phyloP scores from a whole-genome alignment of 225 moss, liverwort and hornwort species.

The Physcomitrellopsis africana region DNA sequence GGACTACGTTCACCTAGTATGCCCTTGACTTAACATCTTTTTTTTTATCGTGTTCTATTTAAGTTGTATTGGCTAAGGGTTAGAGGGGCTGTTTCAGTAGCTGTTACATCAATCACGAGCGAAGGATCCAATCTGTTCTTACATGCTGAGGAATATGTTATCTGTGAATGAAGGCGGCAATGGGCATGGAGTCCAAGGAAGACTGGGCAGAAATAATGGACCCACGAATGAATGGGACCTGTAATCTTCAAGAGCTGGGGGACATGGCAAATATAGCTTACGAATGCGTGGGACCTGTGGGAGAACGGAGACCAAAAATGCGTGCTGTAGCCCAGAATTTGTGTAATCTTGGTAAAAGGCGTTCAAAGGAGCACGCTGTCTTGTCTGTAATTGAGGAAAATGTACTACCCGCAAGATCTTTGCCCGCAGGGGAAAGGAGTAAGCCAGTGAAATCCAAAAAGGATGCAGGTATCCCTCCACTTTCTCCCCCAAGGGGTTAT shows the following conservation, averaged over 20 bases:
- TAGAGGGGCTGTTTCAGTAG: background rate
- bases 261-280: constrained; percentile 93
- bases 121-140: background rate
- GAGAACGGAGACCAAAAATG: constrained; percentile 51
- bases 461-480: constrained; percentile 9
- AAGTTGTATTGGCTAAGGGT: background rate
- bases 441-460: constrained; percentile 28
- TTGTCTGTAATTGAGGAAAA: constrained; percentile 51
- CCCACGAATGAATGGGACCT: constrained; percentile 75
- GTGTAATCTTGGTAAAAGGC: constrained; percentile 41
- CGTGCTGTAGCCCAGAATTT: constrained; percentile 52
- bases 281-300: constrained; percentile 67
- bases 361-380: constrained; percentile 26
- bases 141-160: background rate
- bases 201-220: constrained; percentile 97
- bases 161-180: constrained; percentile 65
- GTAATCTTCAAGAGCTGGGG: constrained; percentile 81
- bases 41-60: background rate
- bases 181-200: constrained; percentile 91
- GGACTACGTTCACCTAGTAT: constrained; percentile 97
- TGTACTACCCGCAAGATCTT: background rate
- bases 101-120: background rate
- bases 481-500: constrained; percentile 12
- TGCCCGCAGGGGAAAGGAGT: constrained; percentile 38
- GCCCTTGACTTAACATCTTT: background rate